Evolutionary conservation across 306 rosid species (phyloP), one percentile per base, ranked within the genome.

Genomic region (Pterocarpus macrocarpus): DNA sequence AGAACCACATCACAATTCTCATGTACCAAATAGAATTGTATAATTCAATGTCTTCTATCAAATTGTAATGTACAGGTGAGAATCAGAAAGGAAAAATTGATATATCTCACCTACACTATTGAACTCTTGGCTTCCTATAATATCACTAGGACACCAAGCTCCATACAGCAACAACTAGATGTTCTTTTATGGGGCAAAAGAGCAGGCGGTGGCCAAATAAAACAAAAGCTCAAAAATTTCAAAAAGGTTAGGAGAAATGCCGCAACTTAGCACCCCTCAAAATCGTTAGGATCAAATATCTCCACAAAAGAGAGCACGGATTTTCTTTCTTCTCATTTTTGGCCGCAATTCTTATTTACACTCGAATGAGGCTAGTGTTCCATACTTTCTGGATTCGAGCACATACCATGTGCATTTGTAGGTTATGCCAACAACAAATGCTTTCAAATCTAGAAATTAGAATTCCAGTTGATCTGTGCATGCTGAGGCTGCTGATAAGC

Each of bases 11-110:
- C 73, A 73, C 79, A 83, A 75, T 66, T 82, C 59, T 83, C 82
- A 81, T 52, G 67, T 62, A 84, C 70, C 85, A 80, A 80, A 89
- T 81, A 81, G 86, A 74, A 81, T 83, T 76, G 84, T 90, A 84
- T 85, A 84, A 84, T 79, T 70, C 85, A 58, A 84, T 86, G 86
- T 80, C 79, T 61, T 73, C 83, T 79, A 87, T 86, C 82, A 83
- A 77, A 87, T 88, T 88, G 84, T 87, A 81, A 84, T 85, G 86
- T 91, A 91, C 97, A 91, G 93, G 94, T 87, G 97, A 91, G 92
- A 86, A 86, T 83, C 65, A 76, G 84, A 85, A 83, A 58, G 89
- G 89, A 81, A 90, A 93, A 88, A 62, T 78, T 85, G 92, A 86
- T 38, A 85, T 75, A 83, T 80, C 91, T 81, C 97, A 88, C 93